Percentiles rank a stretch among this genome's conserved stretches.
These are phyloP conservation scores for Halophytophthora batemanensis DNA, from an alignment of 352 stramenopile species.

Conservation along the genomic window DNA sequence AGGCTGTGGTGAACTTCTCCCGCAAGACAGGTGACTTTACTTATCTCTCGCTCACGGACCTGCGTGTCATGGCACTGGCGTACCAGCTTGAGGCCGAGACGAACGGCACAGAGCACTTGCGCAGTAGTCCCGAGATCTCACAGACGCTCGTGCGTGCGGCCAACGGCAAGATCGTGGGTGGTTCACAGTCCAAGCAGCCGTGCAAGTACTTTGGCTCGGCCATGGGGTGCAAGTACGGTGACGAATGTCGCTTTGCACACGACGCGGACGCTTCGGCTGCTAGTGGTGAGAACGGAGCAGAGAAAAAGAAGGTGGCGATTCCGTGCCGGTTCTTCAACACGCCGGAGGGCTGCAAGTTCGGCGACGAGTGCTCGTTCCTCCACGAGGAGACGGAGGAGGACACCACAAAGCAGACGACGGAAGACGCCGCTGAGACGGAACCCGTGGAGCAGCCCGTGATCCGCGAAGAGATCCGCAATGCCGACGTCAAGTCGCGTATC, in stretches of 20 bases:
- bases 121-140: conserved; percentile 62
- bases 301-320: conserved; percentile 66
- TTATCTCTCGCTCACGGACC: conserved; percentile 80
- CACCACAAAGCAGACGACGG: conserved; percentile 3
- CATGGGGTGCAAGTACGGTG: conserved; percentile 80
- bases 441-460: conserved; percentile 35
- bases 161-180: conserved; percentile 64
- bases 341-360: conserved; percentile 66
- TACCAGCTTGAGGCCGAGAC: conserved; percentile 84
- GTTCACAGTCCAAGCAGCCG: conserved; percentile 41
- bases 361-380: conserved; percentile 67
- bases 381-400: conserved; percentile 48
- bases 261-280: conserved; percentile 32
- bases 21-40: conserved; percentile 86
- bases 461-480: conserved; percentile 59
- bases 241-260: conserved; percentile 81
- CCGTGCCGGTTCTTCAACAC: conserved; percentile 78
- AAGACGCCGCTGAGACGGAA: conserved; percentile 18
- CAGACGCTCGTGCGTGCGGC: conserved; percentile 64
- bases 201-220: conserved; percentile 81
- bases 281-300: conserved; percentile 12
- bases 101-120: conserved; percentile 66
- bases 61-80: conserved; percentile 85
- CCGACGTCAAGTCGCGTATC: conserved; percentile 86
- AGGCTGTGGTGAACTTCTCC: conserved; percentile 76